phyloP scores from a whole-genome alignment of 2,329 filamentous ascomycete species.

The Bipolaris bicolor region DNA sequence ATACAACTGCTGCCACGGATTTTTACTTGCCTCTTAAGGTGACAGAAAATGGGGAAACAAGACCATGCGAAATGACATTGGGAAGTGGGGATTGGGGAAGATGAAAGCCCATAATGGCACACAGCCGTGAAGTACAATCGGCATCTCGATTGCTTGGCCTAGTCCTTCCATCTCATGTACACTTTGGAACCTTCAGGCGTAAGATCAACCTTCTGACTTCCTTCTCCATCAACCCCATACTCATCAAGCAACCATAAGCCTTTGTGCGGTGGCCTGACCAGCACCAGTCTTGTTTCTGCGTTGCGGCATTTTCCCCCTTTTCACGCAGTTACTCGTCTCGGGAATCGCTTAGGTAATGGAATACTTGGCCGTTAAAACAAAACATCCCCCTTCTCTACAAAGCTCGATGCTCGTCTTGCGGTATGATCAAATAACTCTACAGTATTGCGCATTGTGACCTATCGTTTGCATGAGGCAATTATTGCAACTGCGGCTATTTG shows the following conservation, averaged over 20 bases:
- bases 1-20: no score
- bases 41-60: no score
- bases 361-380: background rate
- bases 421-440: background rate
- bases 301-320: conserved; percentile 4
- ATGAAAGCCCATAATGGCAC: no score
- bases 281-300: background rate
- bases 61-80: no score
- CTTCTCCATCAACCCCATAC: background rate
- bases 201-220: background rate
- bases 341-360: conserved; percentile 4
- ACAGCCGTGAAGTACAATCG: no score
- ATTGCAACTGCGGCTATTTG: background rate
- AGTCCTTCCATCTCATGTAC: no score
- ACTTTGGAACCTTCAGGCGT: no score
- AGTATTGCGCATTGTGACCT: background rate
- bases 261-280: background rate
- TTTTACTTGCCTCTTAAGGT: no score
- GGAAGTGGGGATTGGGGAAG: no score
- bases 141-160: no score
- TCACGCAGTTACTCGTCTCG: background rate
- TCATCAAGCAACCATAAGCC: background rate
- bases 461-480: background rate
- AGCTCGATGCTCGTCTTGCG: background rate
- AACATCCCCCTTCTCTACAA: background rate